phyloP scores from a whole-genome alignment of 2,329 filamentous ascomycete genomes.

The Fusarium compactum region DNA sequence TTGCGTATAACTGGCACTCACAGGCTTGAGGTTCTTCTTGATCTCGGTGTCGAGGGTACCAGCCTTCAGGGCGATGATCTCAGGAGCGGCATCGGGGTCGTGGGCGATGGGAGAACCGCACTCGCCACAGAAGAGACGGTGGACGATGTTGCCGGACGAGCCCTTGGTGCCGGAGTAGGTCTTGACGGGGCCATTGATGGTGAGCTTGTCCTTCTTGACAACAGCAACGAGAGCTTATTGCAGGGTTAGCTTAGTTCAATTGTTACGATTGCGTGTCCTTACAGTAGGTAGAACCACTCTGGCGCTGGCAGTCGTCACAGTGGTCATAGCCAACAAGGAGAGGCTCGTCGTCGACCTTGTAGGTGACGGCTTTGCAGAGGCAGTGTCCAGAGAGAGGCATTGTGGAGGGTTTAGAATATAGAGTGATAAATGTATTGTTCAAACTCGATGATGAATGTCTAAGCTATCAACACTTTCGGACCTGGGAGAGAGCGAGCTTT shows the following conservation, averaged over 20 bases:
- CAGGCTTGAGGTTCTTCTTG: constrained; percentile 76
- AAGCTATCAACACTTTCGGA: neutral
- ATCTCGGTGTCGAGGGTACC: constrained; percentile 72
- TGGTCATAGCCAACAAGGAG: constrained; percentile 74
- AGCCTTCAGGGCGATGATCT: constrained; percentile 77
- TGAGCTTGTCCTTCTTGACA: constrained; percentile 74
- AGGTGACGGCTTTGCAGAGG: constrained; percentile 78
- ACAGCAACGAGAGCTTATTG: constrained; percentile 72
- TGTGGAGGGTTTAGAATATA: constrained; percentile 46
- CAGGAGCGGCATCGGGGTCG: constrained; percentile 76
- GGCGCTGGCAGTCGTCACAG: constrained; percentile 79
- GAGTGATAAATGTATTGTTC: constrained; percentile 10
- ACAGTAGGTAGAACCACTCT: constrained; percentile 77
- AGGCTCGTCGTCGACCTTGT: constrained; percentile 67
- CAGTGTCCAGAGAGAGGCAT: constrained; percentile 78
- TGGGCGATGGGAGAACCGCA: constrained; percentile 78
- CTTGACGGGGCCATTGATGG: constrained; percentile 73
- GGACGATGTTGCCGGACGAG: constrained; percentile 71
- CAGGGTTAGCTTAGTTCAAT: constrained; percentile 11
- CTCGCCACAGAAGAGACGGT: constrained; percentile 77
- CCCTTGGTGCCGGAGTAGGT: constrained; percentile 68
- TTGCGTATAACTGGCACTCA: constrained; percentile 50
- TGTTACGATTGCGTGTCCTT: constrained; percentile 39
- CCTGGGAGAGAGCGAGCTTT: constrained; percentile 4
- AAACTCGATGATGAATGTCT: constrained; percentile 16